phyloP scores from a whole-genome alignment of 257 asterid genomes.

The Rhazya stricta region DNA sequence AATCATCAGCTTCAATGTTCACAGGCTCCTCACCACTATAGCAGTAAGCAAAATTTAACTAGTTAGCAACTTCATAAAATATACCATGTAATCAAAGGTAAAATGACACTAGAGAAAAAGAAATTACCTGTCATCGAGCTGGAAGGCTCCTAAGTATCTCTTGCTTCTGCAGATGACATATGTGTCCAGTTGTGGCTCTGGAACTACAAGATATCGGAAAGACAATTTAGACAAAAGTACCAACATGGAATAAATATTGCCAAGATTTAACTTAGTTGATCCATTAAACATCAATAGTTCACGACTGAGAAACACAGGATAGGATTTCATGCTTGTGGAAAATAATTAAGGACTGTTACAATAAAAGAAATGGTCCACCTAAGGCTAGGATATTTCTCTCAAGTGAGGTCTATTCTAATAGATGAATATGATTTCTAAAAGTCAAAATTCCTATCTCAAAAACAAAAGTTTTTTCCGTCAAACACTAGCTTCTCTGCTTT shows the following conservation, averaged over 20 bases:
- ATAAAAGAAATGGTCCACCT: not conserved
- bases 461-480: not conserved
- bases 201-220: constrained; percentile 37
- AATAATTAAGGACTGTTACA: not conserved
- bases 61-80: constrained; percentile 17
- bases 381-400: not conserved
- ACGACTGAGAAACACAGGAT: not conserved
- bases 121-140: constrained; percentile 74
- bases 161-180: constrained; percentile 82
- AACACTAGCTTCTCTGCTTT: not conserved
- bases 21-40: constrained; percentile 70
- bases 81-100: not conserved
- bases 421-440: not conserved
- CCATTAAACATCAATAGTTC: not conserved
- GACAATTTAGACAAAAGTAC: not conserved
- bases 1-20: constrained; percentile 74
- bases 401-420: not conserved
- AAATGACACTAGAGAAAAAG: not conserved
- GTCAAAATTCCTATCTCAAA: not conserved
- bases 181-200: constrained; percentile 66
- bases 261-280: not conserved
- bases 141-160: constrained; percentile 67
- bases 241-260: not conserved
- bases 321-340: not conserved
- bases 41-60: constrained; percentile 12